A percentile compares a stretch with the other conserved stretches of the same genome.
Conservation (phyloP, 345 rosid species). For the Rhodamnia rubescens region DNA sequence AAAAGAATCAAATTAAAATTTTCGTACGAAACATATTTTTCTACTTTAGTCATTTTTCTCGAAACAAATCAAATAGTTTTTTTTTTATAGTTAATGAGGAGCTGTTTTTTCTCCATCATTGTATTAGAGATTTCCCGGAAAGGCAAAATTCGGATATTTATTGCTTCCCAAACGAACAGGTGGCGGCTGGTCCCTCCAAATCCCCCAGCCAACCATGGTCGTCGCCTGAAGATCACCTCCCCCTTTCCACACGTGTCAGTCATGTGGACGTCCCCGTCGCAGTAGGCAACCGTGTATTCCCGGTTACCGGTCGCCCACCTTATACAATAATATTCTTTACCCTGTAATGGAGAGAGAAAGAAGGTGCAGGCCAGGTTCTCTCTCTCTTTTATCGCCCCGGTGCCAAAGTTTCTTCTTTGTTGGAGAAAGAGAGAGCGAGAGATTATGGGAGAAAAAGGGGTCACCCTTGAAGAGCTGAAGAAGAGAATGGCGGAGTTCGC, state of each 20-base stretch:
- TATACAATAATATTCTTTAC: not conserved
- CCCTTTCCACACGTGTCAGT: not conserved
- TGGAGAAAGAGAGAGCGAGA: not conserved
- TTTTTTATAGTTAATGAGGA: too few species aligned
- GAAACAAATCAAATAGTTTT: too few species aligned
- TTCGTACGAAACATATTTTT: too few species aligned
- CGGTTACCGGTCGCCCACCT: not conserved
- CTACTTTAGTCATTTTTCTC: too few species aligned
- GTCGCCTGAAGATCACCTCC: not conserved
- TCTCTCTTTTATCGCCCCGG: not conserved
- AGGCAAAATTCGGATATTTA: not conserved
- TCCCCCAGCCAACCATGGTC: not conserved
- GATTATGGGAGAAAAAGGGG: slow-evolving; percentile 20
- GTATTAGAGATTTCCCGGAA: not conserved
- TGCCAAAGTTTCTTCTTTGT: not conserved
- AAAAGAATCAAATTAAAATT: too few species aligned
- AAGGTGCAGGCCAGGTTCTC: not conserved
- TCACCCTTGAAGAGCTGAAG: slow-evolving; percentile 57
- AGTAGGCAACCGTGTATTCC: not conserved
- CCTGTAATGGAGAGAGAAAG: not conserved
- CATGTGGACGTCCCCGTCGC: not conserved
- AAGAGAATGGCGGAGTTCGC: slow-evolving; percentile 72
- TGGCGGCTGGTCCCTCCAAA: not conserved
- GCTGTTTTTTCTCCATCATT: not conserved
- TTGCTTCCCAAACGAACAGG: not conserved